Conservation (phyloP, 2,329 filamentous ascomycete species). For the Neonectria magnoliae region DNA sequence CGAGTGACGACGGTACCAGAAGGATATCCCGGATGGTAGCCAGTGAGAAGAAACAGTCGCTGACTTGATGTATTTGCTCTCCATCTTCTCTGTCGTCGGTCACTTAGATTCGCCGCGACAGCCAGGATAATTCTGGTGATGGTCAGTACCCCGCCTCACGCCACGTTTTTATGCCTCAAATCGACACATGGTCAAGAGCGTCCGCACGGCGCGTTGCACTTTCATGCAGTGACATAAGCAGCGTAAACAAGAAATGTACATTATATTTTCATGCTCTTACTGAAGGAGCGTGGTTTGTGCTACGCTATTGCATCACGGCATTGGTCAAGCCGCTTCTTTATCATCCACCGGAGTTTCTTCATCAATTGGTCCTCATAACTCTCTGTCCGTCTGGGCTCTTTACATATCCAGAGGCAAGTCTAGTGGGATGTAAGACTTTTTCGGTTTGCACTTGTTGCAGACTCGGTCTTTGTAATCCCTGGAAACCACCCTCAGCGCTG, state of each 20-base stretch:
- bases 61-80: conserved; percentile 12
- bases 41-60: conserved; percentile 36
- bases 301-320: not conserved
- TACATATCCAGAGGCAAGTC: not conserved
- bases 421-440: too few species aligned
- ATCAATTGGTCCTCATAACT: not conserved
- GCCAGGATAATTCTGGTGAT: not conserved
- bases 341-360: not conserved
- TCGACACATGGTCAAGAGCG: not conserved
- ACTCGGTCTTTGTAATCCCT: not conserved
- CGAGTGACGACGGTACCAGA: conserved; percentile 40
- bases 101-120: not conserved
- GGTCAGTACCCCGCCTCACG: not conserved
- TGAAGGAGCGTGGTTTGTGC: not conserved
- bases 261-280: not conserved
- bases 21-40: conserved; percentile 31
- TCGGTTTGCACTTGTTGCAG: too few species aligned
- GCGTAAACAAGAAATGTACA: not conserved
- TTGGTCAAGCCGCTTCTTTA: not conserved
- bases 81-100: conserved; percentile 1
- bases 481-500: not conserved
- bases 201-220: not conserved
- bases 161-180: not conserved
- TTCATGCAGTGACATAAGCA: not conserved
- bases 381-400: not conserved